phyloP scores from a whole-genome alignment of 192 early-diverging fungal genomes.

The Backusella macrospora region DNA sequence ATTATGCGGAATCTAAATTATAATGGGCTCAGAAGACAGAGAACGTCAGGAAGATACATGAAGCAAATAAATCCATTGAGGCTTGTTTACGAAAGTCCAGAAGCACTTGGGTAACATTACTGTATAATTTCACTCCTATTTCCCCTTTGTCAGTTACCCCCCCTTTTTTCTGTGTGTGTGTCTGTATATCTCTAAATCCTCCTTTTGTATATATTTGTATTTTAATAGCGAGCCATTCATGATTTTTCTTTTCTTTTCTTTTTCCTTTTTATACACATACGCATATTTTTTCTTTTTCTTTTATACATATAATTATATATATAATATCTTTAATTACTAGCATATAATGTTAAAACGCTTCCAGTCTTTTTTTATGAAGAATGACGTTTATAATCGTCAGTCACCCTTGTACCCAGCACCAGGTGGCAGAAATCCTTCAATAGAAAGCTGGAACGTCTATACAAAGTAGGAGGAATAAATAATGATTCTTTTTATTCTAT shows the following conservation, averaged over 20 bases:
- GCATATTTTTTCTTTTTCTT: background rate
- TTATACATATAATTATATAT: no score
- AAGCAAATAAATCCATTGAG: background rate
- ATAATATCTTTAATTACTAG: background rate
- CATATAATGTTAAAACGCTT: slow-evolving; percentile 15
- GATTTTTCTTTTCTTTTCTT: background rate
- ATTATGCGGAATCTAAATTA: slow-evolving; percentile 18
- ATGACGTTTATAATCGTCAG: background rate
- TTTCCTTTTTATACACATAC: background rate
- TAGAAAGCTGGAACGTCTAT: slow-evolving; percentile 15
- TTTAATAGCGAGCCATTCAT: background rate
- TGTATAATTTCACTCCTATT: slow-evolving; percentile 2
- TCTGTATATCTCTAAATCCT: background rate
- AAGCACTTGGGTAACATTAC: background rate
- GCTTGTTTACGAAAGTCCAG: slow-evolving; percentile 6
- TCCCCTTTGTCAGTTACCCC: background rate
- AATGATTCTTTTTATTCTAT: background rate
- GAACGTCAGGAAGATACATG: slow-evolving; percentile 27
- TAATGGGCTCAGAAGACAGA: slow-evolving; percentile 10
- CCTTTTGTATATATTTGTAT: background rate
- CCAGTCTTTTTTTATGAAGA: slow-evolving; percentile 5
- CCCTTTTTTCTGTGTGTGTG: slow-evolving; percentile 4
- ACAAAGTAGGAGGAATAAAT: slow-evolving; percentile 7
- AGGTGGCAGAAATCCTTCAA: slow-evolving; percentile 5
- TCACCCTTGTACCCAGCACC: background rate